phyloP scores from a whole-genome alignment of 257 asterid species.

The Salvia splendens region DNA sequence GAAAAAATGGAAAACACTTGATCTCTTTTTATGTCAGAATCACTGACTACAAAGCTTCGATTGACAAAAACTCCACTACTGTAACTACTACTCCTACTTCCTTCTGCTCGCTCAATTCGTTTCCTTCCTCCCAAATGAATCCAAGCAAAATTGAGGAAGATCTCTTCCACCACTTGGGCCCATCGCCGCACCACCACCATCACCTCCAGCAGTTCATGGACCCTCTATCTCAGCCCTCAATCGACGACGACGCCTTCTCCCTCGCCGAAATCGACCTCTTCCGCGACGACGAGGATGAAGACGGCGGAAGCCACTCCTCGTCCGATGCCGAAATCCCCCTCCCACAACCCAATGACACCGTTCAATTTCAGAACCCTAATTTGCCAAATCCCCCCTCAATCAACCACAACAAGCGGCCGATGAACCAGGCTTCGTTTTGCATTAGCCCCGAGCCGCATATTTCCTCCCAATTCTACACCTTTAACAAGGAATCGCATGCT shows the following conservation, averaged over 20 bases:
- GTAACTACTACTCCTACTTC: not conserved
- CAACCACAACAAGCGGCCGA: slow-evolving; percentile 30
- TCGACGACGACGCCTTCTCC: slow-evolving; percentile 67
- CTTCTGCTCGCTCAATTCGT: slow-evolving; percentile 14
- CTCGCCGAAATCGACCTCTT: slow-evolving; percentile 67
- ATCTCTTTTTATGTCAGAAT: slow-evolving; percentile 21
- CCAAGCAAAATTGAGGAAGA: slow-evolving; percentile 80
- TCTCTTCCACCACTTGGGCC: slow-evolving; percentile 53
- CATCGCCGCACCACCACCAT: slow-evolving; percentile 46
- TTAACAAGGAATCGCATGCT: slow-evolving; percentile 75
- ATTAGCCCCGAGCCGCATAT: slow-evolving; percentile 76
- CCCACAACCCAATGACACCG: slow-evolving; percentile 32
- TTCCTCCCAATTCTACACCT: slow-evolving; percentile 95
- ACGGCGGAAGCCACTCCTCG: slow-evolving; percentile 70
- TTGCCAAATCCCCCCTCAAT: slow-evolving; percentile 29
- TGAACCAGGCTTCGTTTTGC: slow-evolving; percentile 31
- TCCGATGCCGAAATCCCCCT: slow-evolving; percentile 69
- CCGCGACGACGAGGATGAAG: slow-evolving; percentile 84
- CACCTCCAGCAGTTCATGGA: slow-evolving; percentile 43
- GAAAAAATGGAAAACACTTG: slow-evolving; percentile 15
- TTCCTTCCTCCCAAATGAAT: slow-evolving; percentile 41
- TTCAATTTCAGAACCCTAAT: slow-evolving; percentile 60
- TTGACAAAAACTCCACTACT: slow-evolving; percentile 19
- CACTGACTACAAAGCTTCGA: slow-evolving; percentile 33
- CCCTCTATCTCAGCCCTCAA: slow-evolving; percentile 45